These are phyloP conservation scores for Phaseolus lunatus DNA, from an alignment of 306 rosid genomes.

Conservation along the genomic window DNA sequence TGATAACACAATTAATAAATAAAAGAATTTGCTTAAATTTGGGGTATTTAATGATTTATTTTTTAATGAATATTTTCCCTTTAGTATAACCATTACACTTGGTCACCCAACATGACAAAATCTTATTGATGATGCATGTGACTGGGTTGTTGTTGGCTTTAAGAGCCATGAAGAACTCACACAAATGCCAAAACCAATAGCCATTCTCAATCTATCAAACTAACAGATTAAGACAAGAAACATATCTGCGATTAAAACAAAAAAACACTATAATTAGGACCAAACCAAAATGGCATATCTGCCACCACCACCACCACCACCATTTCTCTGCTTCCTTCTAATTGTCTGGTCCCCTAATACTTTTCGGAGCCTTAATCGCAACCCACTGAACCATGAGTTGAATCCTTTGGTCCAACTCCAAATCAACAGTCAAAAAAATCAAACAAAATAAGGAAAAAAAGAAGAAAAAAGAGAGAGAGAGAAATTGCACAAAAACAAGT, in stretches of 20 bases:
- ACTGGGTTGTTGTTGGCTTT: neutral
- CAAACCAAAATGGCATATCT: slow-evolving; percentile 46
- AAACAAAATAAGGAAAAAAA: slow-evolving; percentile 37
- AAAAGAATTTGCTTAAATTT: too few species aligned
- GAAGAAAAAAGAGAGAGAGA: neutral
- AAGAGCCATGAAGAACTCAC: neutral
- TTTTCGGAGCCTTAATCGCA: slow-evolving; percentile 77
- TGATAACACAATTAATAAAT: too few species aligned
- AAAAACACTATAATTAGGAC: slow-evolving; percentile 45
- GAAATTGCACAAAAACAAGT: neutral
- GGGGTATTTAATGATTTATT: too few species aligned
- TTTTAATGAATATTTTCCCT: neutral
- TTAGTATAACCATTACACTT: neutral
- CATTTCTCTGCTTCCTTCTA: slow-evolving; percentile 55
- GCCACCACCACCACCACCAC: slow-evolving; percentile 8
- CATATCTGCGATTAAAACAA: neutral
- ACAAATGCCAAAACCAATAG: neutral
- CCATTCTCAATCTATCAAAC: slow-evolving; percentile 19
- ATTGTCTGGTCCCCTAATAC: slow-evolving; percentile 64
- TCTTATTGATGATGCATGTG: neutral
- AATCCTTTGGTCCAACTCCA: slow-evolving; percentile 57
- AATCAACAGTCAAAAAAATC: too few species aligned
- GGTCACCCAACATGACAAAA: neutral
- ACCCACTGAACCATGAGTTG: slow-evolving; percentile 51
- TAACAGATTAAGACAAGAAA: neutral